A percentile compares a stretch with the other conserved stretches of the same genome.
phyloP scores from a whole-genome alignment of 306 rosid genomes.

The Vigna unguiculata region DNA sequence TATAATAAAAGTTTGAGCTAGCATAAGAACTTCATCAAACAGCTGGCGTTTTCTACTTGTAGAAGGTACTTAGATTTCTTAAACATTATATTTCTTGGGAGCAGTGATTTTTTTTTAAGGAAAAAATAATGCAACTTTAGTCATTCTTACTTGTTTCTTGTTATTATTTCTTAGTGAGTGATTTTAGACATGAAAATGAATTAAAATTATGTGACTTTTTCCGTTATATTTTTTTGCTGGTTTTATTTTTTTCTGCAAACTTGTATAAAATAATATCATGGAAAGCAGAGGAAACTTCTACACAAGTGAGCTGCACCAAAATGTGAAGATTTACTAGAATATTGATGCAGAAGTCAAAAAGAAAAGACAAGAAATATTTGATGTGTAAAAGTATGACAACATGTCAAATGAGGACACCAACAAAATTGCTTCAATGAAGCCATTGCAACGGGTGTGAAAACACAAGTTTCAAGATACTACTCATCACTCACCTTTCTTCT shows the following conservation, averaged over 20 bases:
- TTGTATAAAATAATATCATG: slow-evolving; percentile 29
- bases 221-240: slow-evolving; percentile 44
- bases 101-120: too few species aligned
- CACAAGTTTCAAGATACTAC: slow-evolving; percentile 25
- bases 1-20: not conserved
- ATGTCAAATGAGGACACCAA: slow-evolving; percentile 49
- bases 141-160: too few species aligned
- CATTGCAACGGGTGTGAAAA: slow-evolving; percentile 46
- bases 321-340: slow-evolving; percentile 41
- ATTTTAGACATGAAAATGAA: too few species aligned
- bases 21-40: slow-evolving; percentile 27
- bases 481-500: slow-evolving; percentile 33
- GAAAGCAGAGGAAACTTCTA: slow-evolving; percentile 44
- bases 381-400: slow-evolving; percentile 39
- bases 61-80: slow-evolving; percentile 40
- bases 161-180: too few species aligned
- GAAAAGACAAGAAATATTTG: slow-evolving; percentile 1
- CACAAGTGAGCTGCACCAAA: slow-evolving; percentile 51
- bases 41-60: slow-evolving; percentile 39
- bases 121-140: too few species aligned
- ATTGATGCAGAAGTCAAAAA: slow-evolving; percentile 54
- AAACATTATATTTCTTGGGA: slow-evolving; percentile 46
- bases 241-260: slow-evolving; percentile 16
- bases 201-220: too few species aligned
- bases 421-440: slow-evolving; percentile 43